Evolutionary conservation across 1,139 yeast genomes (phyloP).

Genomic region (Candida glucosophila): DNA sequence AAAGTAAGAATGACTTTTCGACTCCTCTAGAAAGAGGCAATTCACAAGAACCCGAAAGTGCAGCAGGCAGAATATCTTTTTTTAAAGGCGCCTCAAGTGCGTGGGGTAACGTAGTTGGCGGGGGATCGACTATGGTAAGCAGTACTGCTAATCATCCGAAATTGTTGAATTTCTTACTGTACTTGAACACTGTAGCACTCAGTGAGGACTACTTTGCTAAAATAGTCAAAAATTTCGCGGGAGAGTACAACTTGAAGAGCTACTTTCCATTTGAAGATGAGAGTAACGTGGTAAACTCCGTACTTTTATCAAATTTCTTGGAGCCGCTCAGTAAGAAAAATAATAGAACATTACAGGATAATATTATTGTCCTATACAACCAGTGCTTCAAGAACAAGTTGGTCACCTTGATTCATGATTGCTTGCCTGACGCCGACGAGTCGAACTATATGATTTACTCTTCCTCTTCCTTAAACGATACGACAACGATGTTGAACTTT

Average conservation of each 20-base stretch:
- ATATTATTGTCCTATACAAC: constrained; percentile 47
- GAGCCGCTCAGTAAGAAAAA: constrained; percentile 33
- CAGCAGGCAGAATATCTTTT: constrained; percentile 21
- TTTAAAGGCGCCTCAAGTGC: constrained; percentile 41
- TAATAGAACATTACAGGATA: constrained; percentile 42
- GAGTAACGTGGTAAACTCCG: constrained; percentile 28
- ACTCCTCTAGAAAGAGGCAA: constrained; percentile 24
- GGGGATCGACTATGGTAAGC: constrained; percentile 12
- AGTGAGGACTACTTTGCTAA: constrained; percentile 48
- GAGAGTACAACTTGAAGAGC: constrained; percentile 20
- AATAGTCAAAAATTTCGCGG: constrained; percentile 30
- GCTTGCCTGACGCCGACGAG: constrained; percentile 47
- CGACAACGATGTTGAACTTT: constrained; percentile 33
- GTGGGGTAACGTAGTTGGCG: constrained; percentile 36
- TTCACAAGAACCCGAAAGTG: constrained; percentile 29
- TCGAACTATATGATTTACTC: constrained; percentile 26
- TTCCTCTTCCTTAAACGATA: constrained; percentile 21
- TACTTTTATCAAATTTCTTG: constrained; percentile 28
- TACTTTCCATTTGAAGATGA: constrained; percentile 54
- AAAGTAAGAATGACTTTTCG: constrained; percentile 4
- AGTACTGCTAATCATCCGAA: constrained; percentile 20
- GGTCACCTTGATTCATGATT: constrained; percentile 39
- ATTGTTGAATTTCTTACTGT: constrained; percentile 42
- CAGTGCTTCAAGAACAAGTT: constrained; percentile 48
- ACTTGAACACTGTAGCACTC: constrained; percentile 54